Evolutionary conservation across 2,329 filamentous ascomycete genomes (phyloP), one percentile per base, ranked within the genome.

Genomic region (Sclerotinia minor): DNA sequence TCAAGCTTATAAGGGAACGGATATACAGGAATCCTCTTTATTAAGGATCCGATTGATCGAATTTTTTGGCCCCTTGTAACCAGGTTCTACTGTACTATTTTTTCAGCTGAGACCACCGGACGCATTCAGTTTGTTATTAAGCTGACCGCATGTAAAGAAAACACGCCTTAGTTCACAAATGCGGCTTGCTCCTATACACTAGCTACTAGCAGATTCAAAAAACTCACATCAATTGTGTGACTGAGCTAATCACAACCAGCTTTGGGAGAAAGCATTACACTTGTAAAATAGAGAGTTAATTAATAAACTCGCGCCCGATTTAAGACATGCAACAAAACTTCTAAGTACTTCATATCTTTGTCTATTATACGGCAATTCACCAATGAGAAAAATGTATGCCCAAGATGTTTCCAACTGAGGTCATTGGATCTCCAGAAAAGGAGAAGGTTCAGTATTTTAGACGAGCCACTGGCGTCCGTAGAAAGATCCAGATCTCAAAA

Each of bases 271-370:
- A 38, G n/a, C 11, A 55, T 29, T 54, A 5, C 9, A 54, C 1
- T n/a, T 15, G 21, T 1, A 7, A n/a, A n/a, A n/a, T 7, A 0
- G 21, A n/a, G n/a, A 9, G 21, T 0, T 9, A 38, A 21, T 57
- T 57, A 1, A 24, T 41, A 24, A 57, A 57, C 54, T 57, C 32
- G 54, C n/a, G n/a, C 35, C 13, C 21, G 9, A 57, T 57, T 38
- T 57, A 4, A 57, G n/a, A 57, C 35, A n/a, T 57, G 21, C 32
- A 57, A 61, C 15, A 61, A 38, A 61, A 26, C 5, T 15, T 50
- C 0, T 2, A 38, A 24, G 0, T 0, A 11, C 5, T 11, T 38
- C 7, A 26, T 1, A 6, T 49, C 21, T 21, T 26, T 50, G 15
- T 49, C 13, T 15, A 21, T n/a, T 38, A 7, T 26, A n/a, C 15